These are phyloP conservation scores for Halophytophthora batemanensis DNA, from an alignment of 352 stramenopile genomes.

Conservation along the genomic window DNA sequence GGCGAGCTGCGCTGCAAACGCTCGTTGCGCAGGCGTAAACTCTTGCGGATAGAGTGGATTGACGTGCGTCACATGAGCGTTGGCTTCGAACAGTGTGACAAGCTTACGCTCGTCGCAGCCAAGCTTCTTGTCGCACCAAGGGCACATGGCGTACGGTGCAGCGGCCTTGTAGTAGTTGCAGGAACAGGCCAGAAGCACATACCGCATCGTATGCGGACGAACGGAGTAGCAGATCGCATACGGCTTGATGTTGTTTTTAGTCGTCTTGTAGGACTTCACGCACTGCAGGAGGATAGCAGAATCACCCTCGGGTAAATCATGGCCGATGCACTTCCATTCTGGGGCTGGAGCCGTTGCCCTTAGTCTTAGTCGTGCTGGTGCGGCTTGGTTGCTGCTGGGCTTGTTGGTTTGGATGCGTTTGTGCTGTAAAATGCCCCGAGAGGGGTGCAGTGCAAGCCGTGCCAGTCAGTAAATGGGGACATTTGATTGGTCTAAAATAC, in stretches of 20 bases:
- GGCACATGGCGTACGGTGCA: constrained; percentile 3
- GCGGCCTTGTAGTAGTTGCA: constrained; percentile 4
- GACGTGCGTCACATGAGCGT: not conserved
- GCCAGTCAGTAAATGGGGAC: too few relatives aligned
- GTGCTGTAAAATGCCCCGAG: too few relatives aligned
- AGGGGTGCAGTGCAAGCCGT: too few relatives aligned
- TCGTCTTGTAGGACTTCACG: constrained; percentile 9
- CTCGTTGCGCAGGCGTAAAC: not conserved
- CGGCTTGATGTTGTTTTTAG: constrained; percentile 2
- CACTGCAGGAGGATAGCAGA: constrained; percentile 2
- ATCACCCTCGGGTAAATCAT: constrained; percentile 5
- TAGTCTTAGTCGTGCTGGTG: not conserved
- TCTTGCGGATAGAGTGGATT: not conserved
- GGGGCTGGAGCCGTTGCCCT: not conserved
- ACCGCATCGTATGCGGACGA: constrained; percentile 4
- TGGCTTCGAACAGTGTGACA: not conserved
- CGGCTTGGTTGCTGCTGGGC: too few relatives aligned
- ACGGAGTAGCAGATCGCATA: constrained; percentile 1
- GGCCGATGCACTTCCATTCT: constrained; percentile 1
- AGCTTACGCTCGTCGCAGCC: constrained; percentile 1
- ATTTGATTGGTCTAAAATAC: too few relatives aligned
- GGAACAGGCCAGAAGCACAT: not conserved
- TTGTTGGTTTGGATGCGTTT: too few relatives aligned
- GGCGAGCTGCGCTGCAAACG: too few relatives aligned
- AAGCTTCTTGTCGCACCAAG: constrained; percentile 5